phyloP scores from a whole-genome alignment of 2,329 filamentous ascomycete species.

The Sarocladiaceae sp. region DNA sequence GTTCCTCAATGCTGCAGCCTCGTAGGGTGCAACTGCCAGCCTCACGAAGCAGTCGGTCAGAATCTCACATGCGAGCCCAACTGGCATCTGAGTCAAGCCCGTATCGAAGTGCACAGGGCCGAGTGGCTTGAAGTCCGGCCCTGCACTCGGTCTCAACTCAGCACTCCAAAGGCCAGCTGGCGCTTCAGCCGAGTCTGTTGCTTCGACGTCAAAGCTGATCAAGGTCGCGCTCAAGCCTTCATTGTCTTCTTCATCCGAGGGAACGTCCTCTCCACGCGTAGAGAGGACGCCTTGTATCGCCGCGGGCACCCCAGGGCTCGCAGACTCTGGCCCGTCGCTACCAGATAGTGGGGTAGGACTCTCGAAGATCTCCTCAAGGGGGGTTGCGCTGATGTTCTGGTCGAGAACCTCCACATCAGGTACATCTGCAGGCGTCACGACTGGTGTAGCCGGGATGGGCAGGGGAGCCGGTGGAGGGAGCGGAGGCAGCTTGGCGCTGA shows the following conservation, averaged over 20 bases:
- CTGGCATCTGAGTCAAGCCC: constrained; percentile 43
- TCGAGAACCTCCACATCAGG: background rate
- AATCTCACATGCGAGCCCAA: constrained; percentile 39
- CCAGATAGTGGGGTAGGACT: background rate
- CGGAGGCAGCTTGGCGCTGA: constrained; percentile 14
- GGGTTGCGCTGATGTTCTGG: background rate
- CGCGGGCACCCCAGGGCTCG: constrained; percentile 10
- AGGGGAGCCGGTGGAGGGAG: constrained; percentile 15
- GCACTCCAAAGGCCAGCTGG: constrained; percentile 49
- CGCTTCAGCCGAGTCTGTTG: constrained; percentile 44
- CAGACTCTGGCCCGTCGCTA: background rate
- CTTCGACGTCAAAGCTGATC: constrained; percentile 57
- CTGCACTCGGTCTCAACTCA: constrained; percentile 46
- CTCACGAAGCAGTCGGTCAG: constrained; percentile 37
- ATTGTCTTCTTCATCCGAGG: constrained; percentile 50
- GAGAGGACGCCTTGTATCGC: constrained; percentile 39
- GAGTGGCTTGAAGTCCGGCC: constrained; percentile 21
- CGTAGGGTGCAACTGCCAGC: constrained; percentile 38
- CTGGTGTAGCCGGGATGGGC: constrained; percentile 1
- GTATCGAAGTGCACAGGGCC: constrained; percentile 39
- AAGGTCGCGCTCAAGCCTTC: constrained; percentile 50
- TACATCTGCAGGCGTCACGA: constrained; percentile 21
- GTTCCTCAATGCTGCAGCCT: constrained; percentile 38
- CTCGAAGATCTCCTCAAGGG: background rate
- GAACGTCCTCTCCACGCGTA: constrained; percentile 43